phyloP scores from a whole-genome alignment of 768 basidiomycete species.

The Tricholoma saponaceum region DNA sequence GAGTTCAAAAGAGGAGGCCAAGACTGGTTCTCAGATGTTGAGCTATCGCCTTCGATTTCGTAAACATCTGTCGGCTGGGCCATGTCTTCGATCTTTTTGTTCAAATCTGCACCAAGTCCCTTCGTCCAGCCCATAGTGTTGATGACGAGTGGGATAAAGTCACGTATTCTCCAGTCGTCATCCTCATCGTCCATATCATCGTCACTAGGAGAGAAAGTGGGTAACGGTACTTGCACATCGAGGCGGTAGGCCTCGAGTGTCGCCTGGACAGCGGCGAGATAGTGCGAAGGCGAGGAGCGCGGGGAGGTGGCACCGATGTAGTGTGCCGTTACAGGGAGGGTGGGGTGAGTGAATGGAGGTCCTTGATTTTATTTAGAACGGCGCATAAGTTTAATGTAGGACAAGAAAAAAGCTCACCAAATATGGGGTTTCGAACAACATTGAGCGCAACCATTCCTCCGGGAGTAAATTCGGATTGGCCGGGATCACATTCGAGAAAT shows the following conservation, averaged over 20 bases:
- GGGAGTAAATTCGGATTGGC: conserved; percentile 92
- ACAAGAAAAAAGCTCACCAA: conserved; percentile 46
- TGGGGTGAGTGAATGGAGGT: conserved; percentile 84
- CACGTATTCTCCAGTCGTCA: conserved; percentile 36
- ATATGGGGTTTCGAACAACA: conserved; percentile 58
- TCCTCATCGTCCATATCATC: conserved; percentile 22
- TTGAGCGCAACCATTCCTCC: conserved; percentile 82
- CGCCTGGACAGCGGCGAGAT: conserved; percentile 64
- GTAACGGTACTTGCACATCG: conserved; percentile 54
- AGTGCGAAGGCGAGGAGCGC: conserved; percentile 69
- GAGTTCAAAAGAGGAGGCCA: conserved; percentile 9
- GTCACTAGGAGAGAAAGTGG: neutral
- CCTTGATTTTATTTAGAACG: conserved; percentile 39
- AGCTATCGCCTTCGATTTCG: conserved; percentile 34
- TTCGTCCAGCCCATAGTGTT: conserved; percentile 99
- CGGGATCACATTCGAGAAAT: conserved; percentile 88
- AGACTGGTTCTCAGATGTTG: conserved; percentile 13
- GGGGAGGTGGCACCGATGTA: conserved; percentile 81
- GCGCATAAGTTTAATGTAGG: neutral
- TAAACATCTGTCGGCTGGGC: conserved; percentile 60
- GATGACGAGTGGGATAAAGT: conserved; percentile 76
- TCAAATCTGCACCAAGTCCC: conserved; percentile 84
- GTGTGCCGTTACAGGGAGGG: conserved; percentile 67
- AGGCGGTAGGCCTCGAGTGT: conserved; percentile 64
- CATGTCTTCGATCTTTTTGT: conserved; percentile 62